Evolutionary conservation across 176 grass and related monocot genomes (phyloP), one percentile per base, ranked within the genome.

Genomic region (Aegilops longissima): DNA sequence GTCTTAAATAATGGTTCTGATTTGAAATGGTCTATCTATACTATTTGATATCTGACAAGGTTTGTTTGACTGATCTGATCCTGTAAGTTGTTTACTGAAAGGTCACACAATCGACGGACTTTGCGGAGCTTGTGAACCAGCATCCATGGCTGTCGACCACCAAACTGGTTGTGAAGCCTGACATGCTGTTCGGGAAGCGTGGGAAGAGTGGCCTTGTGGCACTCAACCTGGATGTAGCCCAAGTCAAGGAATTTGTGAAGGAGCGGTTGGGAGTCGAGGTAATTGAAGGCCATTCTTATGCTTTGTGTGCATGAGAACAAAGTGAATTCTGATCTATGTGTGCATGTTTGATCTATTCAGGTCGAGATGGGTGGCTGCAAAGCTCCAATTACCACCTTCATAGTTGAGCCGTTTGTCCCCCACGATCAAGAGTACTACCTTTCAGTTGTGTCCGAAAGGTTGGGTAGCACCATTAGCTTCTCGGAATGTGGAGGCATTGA

Each of bases 171-270:
- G 97, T 96, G 71, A 99, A 99, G 52, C 94, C 97, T 0, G 97
- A 99, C 54, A 99, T 99, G 97, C 85, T 99, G 13, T 99, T 99
- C 23, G 92, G 94, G n/a, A 99, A 99, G 89, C 87, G 97, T 72
- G 97, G 97, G 17, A 99, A 99, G 89, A 96, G 94, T 30, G 97
- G 94, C 7, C 83, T 98, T 3, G 94, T 98, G 52, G 94, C 97
- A 1, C 97, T 98, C 85, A 91, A 98, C 84, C 84, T 98, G 5
- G 94, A 98, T 85, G 71, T 96, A 38, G 87, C 87, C 52, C 88
- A 94, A 79, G 94, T 93, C 30, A 89, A 91, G 20, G 84, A 94
- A 73, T 99, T 99, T 71, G 90, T 96, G 8, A 94, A 94, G 89
- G 77, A 91, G 65, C 80, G 92, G 42, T 47, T 99, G 49, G 97